Evolutionary conservation across 179 eudicot genomes (phyloP).

Genomic region (Corrigiola litoralis): DNA sequence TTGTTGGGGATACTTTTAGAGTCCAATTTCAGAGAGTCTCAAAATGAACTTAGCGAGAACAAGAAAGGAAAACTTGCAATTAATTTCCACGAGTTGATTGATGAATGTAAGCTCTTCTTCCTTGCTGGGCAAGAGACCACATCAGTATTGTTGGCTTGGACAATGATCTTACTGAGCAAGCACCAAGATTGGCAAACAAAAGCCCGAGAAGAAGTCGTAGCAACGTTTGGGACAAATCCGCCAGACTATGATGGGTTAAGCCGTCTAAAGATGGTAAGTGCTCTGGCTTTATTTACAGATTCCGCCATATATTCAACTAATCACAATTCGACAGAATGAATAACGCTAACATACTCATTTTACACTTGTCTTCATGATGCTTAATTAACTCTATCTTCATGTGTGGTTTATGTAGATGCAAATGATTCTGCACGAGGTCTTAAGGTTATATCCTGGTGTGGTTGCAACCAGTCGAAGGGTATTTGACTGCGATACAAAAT

Average conservation of each 20-base stretch:
- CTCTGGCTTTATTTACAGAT: too few relatives aligned
- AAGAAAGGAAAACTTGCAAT: not conserved
- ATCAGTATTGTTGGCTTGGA: slow-evolving; percentile 35
- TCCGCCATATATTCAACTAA: too few relatives aligned
- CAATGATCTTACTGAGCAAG: slow-evolving; percentile 34
- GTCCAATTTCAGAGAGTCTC: slow-evolving; percentile 16
- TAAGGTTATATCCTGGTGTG: slow-evolving; percentile 38
- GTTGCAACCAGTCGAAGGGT: slow-evolving; percentile 6
- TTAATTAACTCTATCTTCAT: not conserved
- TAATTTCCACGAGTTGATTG: slow-evolving; percentile 26
- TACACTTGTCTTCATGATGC: too few relatives aligned
- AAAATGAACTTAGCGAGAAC: not conserved
- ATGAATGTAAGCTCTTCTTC: slow-evolving; percentile 49
- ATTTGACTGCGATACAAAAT: slow-evolving; percentile 18
- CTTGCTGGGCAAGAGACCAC: slow-evolving; percentile 47
- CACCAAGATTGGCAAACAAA: slow-evolving; percentile 40
- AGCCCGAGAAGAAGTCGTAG: slow-evolving; percentile 38
- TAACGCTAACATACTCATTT: too few relatives aligned
- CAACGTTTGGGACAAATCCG: slow-evolving; percentile 23
- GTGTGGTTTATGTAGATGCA: slow-evolving; percentile 22
- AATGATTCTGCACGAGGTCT: slow-evolving; percentile 41
- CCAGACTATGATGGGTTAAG: slow-evolving; percentile 32
- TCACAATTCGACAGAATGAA: too few relatives aligned
- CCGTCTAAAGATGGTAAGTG: slow-evolving; percentile 30
- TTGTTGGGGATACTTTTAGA: slow-evolving; percentile 36